Evolutionary conservation across 192 early-diverging fungal genomes (phyloP).

Genomic region (Coemansia sp.): DNA sequence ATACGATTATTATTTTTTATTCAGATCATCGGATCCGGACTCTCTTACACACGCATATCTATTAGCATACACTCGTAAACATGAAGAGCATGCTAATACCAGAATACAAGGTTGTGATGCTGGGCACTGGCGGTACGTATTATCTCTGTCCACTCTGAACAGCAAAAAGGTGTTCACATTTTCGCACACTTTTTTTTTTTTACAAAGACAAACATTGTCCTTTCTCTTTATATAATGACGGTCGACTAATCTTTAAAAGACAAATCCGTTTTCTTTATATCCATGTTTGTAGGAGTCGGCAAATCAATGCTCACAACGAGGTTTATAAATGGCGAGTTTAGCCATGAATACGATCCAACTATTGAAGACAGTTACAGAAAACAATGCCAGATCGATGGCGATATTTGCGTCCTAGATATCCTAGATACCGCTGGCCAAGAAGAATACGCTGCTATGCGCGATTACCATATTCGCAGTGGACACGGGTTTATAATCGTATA

Average conservation of each 20-base stretch:
- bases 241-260: background rate
- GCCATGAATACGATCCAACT: constrained; percentile 93
- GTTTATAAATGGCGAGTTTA: constrained; percentile 91
- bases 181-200: constrained; percentile 9
- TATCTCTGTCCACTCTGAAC: background rate
- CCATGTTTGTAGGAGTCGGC: constrained; percentile 60
- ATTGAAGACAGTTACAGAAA: constrained; percentile 92
- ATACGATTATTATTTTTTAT: constrained; percentile 10
- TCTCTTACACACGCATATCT: background rate
- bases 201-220: background rate
- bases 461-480: constrained; percentile 87
- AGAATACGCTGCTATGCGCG: constrained; percentile 76
- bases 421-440: constrained; percentile 92
- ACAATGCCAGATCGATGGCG: constrained; percentile 78
- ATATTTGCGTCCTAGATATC: constrained; percentile 82
- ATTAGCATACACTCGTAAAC: background rate
- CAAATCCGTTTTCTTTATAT: background rate
- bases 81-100: constrained; percentile 58
- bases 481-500: constrained; percentile 87
- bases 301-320: constrained; percentile 91
- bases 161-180: background rate
- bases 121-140: constrained; percentile 85
- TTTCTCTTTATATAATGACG: background rate
- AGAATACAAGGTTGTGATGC: constrained; percentile 95
- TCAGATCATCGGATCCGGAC: background rate